Percentiles rank a stretch among this genome's conserved stretches.
Evolutionary conservation across 2,329 filamentous ascomycete species (phyloP).

Genomic region (Fusarium acutatum): DNA sequence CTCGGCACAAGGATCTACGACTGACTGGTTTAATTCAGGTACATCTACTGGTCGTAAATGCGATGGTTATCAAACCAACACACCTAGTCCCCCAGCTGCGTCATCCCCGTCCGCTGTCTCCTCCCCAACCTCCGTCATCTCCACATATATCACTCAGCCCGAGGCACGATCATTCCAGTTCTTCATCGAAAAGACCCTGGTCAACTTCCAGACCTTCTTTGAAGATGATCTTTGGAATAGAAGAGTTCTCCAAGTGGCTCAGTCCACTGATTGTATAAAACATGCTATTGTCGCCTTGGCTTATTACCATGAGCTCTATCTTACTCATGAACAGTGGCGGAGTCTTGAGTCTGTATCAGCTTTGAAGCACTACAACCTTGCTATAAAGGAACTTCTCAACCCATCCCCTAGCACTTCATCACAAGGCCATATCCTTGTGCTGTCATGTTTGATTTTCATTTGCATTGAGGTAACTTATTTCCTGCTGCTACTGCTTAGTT

Average conservation of each 20-base stretch:
- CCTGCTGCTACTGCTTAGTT: fast-evolving
- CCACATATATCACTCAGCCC: neutral
- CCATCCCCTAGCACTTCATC: neutral
- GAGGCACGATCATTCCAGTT: conserved; percentile 19
- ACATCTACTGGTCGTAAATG: conserved; percentile 23
- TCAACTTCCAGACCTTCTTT: conserved; percentile 23
- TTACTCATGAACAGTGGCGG: neutral
- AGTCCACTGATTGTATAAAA: neutral
- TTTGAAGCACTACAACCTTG: conserved; percentile 18
- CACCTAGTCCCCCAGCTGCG: neutral
- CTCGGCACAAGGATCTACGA: fast-evolving
- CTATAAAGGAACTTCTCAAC: neutral
- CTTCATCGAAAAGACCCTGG: conserved; percentile 20
- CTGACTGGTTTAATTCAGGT: neutral
- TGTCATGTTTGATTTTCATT: conserved; percentile 26
- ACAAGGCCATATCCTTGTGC: neutral
- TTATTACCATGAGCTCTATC: conserved; percentile 10
- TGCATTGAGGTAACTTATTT: conserved; percentile 7
- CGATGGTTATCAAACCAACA: neutral
- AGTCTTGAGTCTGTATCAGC: neutral
- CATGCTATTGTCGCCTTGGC: conserved; percentile 11
- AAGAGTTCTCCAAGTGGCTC: conserved; percentile 10
- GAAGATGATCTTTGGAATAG: conserved; percentile 15
- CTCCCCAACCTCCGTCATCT: neutral
- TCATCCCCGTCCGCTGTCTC: neutral